Evolutionary conservation across 75 land plant species (phyloP), one percentile per base, ranked within the genome.

Genomic region (Selaginella tamariscina): DNA sequence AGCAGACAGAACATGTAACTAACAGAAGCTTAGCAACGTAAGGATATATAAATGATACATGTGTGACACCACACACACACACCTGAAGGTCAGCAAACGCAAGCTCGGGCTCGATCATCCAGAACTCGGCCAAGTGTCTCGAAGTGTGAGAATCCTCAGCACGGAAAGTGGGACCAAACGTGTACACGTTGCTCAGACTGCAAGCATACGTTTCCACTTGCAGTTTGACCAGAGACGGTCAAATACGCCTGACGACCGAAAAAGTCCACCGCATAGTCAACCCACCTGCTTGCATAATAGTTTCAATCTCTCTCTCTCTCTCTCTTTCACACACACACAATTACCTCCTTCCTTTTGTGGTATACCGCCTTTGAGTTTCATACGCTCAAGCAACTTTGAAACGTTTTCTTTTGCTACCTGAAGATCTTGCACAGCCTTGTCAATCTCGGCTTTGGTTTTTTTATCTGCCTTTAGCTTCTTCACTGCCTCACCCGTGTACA

Each of bases 51-150:
- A n/a, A n/a, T n/a, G n/a, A n/a, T n/a, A n/a, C n/a, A n/a, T n/a
- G n/a, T n/a, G n/a, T n/a, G n/a, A n/a, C n/a, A n/a, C n/a, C n/a
- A n/a, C n/a, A n/a, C n/a, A n/a, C n/a, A n/a, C n/a, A n/a, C 49
- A 91, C 97, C 93, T 91, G 82, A 59, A 93, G 69, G 24, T 83
- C 80, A 54, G 95, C 78, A 78, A 93, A 93, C 22, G 98, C 90
- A 64, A 93, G 81, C 76, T 86, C 90, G 63, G 81, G 68, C 71
- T 92, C 90, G 39, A 92, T 78, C 85, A 81, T 84, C 94, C 89
- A 92, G 70, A 73, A 76, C 69, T 92, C 94, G 0, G 89, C 84
- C 30, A 81, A 70, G 30, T 80, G 67, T 54, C 80, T 82, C 30
- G 71, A 65, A 21, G 82, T 70, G 15, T 82, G 77, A 22, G 77